Evolutionary conservation across 225 moss, liverwort and hornwort genomes (phyloP).

Genomic region (Rhytidiadelphus loreus): DNA sequence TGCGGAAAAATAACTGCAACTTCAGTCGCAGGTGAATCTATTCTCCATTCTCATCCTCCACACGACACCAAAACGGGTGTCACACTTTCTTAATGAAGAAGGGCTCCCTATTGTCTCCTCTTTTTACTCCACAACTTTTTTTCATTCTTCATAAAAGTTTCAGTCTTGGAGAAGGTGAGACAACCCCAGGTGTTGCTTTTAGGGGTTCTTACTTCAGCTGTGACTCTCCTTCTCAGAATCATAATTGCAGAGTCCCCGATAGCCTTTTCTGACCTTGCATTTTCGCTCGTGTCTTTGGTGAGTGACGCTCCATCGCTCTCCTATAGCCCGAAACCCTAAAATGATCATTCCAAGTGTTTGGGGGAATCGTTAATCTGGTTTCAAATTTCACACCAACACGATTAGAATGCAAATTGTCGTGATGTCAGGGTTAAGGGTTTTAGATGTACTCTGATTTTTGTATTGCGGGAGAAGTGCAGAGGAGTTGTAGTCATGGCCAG

Average conservation of each 20-base stretch:
- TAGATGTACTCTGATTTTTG: background rate
- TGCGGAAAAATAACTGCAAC: no score
- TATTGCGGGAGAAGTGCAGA: background rate
- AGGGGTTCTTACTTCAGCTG: background rate
- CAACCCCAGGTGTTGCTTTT: background rate
- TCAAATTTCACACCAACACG: background rate
- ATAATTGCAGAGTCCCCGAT: background rate
- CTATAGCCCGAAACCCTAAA: background rate
- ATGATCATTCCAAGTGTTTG: background rate
- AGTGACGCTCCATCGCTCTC: background rate
- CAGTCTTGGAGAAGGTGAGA: no score
- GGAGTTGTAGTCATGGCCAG: background rate
- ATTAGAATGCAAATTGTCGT: background rate
- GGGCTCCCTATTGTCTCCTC: no score
- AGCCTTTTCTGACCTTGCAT: background rate
- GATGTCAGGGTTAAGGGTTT: background rate
- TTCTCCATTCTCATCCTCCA: no score
- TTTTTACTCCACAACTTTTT: no score
- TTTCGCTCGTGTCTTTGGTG: background rate
- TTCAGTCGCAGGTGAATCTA: no score
- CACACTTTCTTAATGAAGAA: no score
- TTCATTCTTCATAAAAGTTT: no score
- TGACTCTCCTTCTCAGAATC: background rate
- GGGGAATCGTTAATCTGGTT: background rate
- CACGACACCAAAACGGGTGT: no score